Evolutionary conservation across 2,329 filamentous ascomycete genomes (phyloP).

Genomic region (Metarhizium album): DNA sequence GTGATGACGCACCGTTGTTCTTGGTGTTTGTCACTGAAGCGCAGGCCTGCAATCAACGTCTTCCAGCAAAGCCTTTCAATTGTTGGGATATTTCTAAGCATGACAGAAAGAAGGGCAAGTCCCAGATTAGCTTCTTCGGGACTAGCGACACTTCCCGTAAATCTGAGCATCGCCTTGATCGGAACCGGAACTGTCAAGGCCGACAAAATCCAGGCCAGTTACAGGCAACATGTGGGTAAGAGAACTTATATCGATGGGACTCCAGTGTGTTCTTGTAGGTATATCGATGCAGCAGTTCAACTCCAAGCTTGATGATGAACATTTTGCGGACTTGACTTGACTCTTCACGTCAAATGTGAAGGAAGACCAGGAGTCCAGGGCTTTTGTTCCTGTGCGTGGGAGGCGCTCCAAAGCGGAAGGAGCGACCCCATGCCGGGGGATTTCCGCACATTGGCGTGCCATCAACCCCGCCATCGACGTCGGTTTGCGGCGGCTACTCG

Average conservation of each 20-base stretch:
- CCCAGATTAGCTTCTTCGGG: background rate
- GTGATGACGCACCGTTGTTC: background rate
- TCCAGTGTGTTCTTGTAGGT: background rate
- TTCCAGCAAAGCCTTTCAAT: background rate
- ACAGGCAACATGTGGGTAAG: background rate
- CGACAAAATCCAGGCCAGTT: background rate
- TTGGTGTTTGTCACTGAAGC: background rate
- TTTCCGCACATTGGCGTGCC: background rate
- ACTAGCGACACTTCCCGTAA: background rate
- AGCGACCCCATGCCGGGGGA: background rate
- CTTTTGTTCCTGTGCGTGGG: background rate
- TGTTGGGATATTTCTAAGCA: background rate
- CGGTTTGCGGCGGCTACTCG: conserved; percentile 3
- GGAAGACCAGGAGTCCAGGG: too few relatives aligned
- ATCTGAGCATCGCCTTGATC: background rate
- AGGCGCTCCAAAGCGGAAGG: background rate
- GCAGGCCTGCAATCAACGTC: background rate
- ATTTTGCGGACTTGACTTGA: background rate
- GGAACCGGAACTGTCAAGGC: background rate
- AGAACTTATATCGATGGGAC: background rate
- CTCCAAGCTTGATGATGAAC: too few relatives aligned
- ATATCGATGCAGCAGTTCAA: background rate
- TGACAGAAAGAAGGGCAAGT: background rate
- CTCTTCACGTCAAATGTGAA: background rate
- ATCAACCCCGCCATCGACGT: background rate